Evolutionary conservation across 495 filamentous ascomycete species (phyloP).

Genomic region (Bombardia bombarda): DNA sequence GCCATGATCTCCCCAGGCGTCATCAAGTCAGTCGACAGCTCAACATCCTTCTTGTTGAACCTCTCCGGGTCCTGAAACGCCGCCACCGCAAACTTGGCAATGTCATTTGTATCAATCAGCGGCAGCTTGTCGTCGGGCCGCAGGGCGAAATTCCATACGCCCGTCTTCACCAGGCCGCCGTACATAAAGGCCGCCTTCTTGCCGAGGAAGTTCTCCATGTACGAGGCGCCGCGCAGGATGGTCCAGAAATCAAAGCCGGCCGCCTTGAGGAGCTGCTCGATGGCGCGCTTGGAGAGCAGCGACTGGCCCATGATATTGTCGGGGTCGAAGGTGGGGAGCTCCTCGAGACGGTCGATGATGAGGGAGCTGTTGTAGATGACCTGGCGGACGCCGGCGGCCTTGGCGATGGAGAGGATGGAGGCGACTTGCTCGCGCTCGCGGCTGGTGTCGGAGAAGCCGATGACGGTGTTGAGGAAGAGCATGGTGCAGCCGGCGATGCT

Average conservation of each 20-base stretch:
- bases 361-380: conserved; percentile 31
- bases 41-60: conserved; percentile 32
- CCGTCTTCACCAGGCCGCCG: conserved; percentile 24
- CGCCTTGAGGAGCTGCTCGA: conserved; percentile 27
- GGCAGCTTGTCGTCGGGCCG: conserved; percentile 24
- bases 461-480: conserved; percentile 40
- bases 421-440: conserved; percentile 29
- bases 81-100: conserved; percentile 38
- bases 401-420: conserved; percentile 32
- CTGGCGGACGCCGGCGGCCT: conserved; percentile 28
- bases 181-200: conserved; percentile 33
- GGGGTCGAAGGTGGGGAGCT: conserved; percentile 12
- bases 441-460: conserved; percentile 17
- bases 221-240: conserved; percentile 37
- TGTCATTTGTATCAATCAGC: conserved; percentile 39
- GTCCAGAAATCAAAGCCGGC: conserved; percentile 32
- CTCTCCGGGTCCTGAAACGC: conserved; percentile 31
- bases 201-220: conserved; percentile 42
- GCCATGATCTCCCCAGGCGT: conserved; percentile 25
- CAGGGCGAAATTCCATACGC: conserved; percentile 14
- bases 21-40: conserved; percentile 32
- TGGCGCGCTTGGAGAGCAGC: conserved; percentile 28
- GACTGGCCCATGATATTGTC: conserved; percentile 16
- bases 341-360: conserved; percentile 17
- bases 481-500: conserved; percentile 32